These are phyloP conservation scores for Bacidia rubella DNA, from an alignment of 495 filamentous ascomycete genomes.

Conservation along the genomic window DNA sequence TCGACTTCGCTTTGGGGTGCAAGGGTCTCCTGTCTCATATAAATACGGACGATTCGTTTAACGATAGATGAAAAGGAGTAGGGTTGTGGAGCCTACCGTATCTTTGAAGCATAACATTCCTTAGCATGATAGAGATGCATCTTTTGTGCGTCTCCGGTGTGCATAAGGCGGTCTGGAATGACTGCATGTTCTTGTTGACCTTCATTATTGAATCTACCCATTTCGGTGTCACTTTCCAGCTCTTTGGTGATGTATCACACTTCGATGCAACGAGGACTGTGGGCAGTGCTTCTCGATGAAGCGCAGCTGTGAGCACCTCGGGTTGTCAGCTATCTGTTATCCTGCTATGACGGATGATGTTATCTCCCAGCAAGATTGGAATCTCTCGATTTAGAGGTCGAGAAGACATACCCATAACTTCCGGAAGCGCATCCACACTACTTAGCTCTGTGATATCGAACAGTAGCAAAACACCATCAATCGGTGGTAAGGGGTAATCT, in stretches of 20 bases:
- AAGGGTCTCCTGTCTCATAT: not conserved
- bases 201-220: slow-evolving; percentile 44
- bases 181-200: slow-evolving; percentile 46
- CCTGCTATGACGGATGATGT: no score
- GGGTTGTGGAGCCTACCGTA: slow-evolving; percentile 66
- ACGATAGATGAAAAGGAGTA: no score
- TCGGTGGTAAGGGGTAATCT: slow-evolving; percentile 50
- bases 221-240: slow-evolving; percentile 45
- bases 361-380: no score
- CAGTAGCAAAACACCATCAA: slow-evolving; percentile 73
- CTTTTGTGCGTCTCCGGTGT: slow-evolving; percentile 61
- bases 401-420: slow-evolving; percentile 55
- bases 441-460: slow-evolving; percentile 72
- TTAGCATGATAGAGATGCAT: slow-evolving; percentile 64
- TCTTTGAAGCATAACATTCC: slow-evolving; percentile 47
- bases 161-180: slow-evolving; percentile 57
- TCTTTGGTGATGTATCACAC: slow-evolving; percentile 54
- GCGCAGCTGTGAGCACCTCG: slow-evolving; percentile 40
- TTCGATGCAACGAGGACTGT: slow-evolving; percentile 72
- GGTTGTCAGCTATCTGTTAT: slow-evolving; percentile 9
- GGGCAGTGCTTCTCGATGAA: slow-evolving; percentile 53
- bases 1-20: not conserved
- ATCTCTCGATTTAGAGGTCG: no score
- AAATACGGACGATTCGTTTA: no score
- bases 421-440: slow-evolving; percentile 52